phyloP scores from a whole-genome alignment of 805 yeast genomes.

The Ogataea pini region DNA sequence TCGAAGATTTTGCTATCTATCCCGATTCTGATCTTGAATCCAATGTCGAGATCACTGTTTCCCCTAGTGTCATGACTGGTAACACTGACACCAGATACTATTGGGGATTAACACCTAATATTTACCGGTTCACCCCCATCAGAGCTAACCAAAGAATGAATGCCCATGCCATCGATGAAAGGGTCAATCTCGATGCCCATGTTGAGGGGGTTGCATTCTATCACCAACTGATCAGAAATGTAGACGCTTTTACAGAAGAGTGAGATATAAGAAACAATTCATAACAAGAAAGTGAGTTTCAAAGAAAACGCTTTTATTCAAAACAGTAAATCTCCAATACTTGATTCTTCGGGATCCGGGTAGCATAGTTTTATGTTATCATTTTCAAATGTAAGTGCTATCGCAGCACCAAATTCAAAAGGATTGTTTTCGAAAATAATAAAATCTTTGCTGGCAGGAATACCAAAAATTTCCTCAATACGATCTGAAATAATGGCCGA shows the following conservation, averaged over 20 bases:
- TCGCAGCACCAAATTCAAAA: not conserved
- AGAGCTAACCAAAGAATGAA: not conserved
- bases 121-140: not conserved
- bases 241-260: not conserved
- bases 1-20: not conserved
- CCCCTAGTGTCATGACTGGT: not conserved
- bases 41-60: conserved; percentile 7
- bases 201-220: conserved; percentile 1
- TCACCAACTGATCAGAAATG: not conserved
- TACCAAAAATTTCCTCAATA: not conserved
- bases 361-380: not conserved
- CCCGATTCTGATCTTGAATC: conserved; percentile 1
- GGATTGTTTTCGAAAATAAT: not conserved
- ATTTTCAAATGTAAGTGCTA: not conserved
- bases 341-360: not conserved
- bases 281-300: no score
- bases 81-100: conserved; percentile 2
- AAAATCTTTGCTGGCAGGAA: not conserved
- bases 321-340: not conserved
- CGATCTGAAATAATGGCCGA: not conserved
- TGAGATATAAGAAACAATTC: no score
- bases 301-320: no score
- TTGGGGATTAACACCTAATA: not conserved
- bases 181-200: not conserved
- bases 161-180: not conserved